Conservation (phyloP, 2,329 filamentous ascomycete species). For the Clonostachys chloroleuca region DNA sequence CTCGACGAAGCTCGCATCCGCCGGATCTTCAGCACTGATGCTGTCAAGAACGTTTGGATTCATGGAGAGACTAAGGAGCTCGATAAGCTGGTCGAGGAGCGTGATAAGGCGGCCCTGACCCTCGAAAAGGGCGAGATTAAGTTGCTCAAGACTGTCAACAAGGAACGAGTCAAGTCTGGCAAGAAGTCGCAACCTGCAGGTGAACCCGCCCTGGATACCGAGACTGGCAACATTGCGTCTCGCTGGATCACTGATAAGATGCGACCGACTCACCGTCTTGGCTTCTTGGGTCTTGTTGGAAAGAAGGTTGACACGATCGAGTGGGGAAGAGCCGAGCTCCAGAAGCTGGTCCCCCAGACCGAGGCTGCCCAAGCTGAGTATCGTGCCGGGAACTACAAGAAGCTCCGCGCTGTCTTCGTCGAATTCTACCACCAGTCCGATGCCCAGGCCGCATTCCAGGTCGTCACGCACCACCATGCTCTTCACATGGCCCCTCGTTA, state of each 20-base stretch:
- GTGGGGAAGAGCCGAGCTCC: constrained; percentile 62
- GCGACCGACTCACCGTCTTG: constrained; percentile 64
- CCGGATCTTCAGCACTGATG: constrained; percentile 71
- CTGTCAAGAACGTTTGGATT: constrained; percentile 82
- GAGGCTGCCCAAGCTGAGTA: constrained; percentile 61
- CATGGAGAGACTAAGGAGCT: constrained; percentile 68
- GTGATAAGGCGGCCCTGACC: constrained; percentile 70
- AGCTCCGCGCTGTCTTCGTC: constrained; percentile 78
- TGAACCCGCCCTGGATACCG: constrained; percentile 46
- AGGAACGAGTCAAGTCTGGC: constrained; percentile 24
- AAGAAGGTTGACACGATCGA: constrained; percentile 78
- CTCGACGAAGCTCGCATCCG: constrained; percentile 69
- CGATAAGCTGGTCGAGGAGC: constrained; percentile 72
- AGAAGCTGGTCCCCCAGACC: constrained; percentile 58
- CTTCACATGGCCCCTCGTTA: constrained; percentile 82
- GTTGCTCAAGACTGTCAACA: constrained; percentile 61
- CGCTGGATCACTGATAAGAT: constrained; percentile 65
- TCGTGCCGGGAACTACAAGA: constrained; percentile 57
- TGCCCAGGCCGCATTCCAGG: constrained; percentile 82
- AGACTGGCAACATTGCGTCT: constrained; percentile 61
- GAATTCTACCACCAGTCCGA: constrained; percentile 81
- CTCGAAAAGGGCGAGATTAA: constrained; percentile 81
- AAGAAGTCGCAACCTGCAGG: constrained; percentile 19
- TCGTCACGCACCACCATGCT: constrained; percentile 73
- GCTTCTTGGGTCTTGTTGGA: constrained; percentile 61